A percentile compares a stretch with the other conserved stretches of the same genome.
Evolutionary conservation across 2,329 filamentous ascomycete genomes (phyloP).

Genomic region (Fusarium sulawesiense): DNA sequence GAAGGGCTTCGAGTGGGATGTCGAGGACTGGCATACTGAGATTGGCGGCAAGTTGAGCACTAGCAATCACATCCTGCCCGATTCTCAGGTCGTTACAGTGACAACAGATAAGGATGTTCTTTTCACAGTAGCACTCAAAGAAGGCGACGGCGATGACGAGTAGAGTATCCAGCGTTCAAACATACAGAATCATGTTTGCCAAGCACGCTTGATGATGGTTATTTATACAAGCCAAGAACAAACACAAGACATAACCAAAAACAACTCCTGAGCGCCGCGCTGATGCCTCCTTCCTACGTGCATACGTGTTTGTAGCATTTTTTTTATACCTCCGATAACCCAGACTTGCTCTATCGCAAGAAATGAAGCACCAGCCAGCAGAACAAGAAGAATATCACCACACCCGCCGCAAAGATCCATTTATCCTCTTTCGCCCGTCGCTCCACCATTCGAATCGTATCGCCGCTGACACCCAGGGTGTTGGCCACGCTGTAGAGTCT

Average conservation of each 20-base stretch:
- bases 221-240: slow-evolving; percentile 28
- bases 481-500: slow-evolving; percentile 93
- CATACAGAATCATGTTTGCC: slow-evolving; percentile 5
- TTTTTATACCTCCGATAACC: neutral
- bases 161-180: slow-evolving; percentile 17
- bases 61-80: slow-evolving; percentile 78
- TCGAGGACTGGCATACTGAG: slow-evolving; percentile 80
- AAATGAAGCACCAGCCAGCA: slow-evolving; percentile 92
- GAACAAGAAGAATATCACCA: slow-evolving; percentile 87
- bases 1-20: slow-evolving; percentile 89
- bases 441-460: slow-evolving; percentile 98
- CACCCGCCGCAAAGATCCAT: slow-evolving; percentile 94
- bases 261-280: slow-evolving; percentile 47
- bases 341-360: slow-evolving; percentile 61
- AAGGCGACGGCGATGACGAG: slow-evolving; percentile 51
- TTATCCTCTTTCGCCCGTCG: slow-evolving; percentile 92
- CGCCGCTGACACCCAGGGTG: slow-evolving; percentile 90
- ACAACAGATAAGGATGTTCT: slow-evolving; percentile 73
- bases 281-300: slow-evolving; percentile 38
- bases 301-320: slow-evolving; percentile 27
- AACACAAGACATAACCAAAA: slow-evolving; percentile 28
- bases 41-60: slow-evolving; percentile 81
- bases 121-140: slow-evolving; percentile 76
- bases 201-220: slow-evolving; percentile 15
- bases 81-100: slow-evolving; percentile 70